Base-by-base conservation (phyloP, 768 basidiomycete species). In the Boletellus ananiceps region DNA sequence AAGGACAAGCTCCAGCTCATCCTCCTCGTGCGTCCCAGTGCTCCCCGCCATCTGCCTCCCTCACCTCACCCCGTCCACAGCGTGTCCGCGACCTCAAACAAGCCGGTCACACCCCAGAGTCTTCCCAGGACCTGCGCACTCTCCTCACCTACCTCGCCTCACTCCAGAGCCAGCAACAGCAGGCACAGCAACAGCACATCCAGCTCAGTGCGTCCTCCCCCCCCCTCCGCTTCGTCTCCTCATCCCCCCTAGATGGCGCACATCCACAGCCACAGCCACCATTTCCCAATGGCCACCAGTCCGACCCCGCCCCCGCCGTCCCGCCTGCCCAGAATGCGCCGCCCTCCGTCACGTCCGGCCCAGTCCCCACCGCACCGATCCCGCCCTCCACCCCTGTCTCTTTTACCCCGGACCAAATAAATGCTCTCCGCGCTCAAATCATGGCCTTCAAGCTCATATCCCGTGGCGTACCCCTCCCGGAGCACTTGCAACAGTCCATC, bases 381-480 rank as follows among this genome's bases (percentile, higher is more conserved):
- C 72, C 78, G n/a, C 78, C 85, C 3, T 75, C 80, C 25, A 84
- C 86, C 0, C 86, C 88, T 34, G 81, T 91, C 27, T 85, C 86
- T 5, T 92, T 94, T 62, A 84, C 87, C 4, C 71, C 64, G 0
- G 84, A 87, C 51, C 91, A 91, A 59, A 82, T 91, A 40, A 74
- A 72, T 49, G 79, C 84, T 9, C 76, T 93, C n/a, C 79, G 86
- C 13, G 82, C 86, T 0, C 90, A 93, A 57, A 91, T 93, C 14
- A 78, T 84, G 42, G 89, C 90, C 4, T 92, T 84, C 72, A 88
- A 85, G 61, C 75, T 82, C 54, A 73, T 93, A 56, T 72, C 73
- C 14, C 77, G 83, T 19, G 81, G 83, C 18, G 63, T 81, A 8
- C 80, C 86, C 14, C 74, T 89, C 36, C 84, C 88, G 13, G 82